Evolutionary conservation across 73 alveolate genomes (phyloP).

Genomic region (Paramecium biaurelia): DNA sequence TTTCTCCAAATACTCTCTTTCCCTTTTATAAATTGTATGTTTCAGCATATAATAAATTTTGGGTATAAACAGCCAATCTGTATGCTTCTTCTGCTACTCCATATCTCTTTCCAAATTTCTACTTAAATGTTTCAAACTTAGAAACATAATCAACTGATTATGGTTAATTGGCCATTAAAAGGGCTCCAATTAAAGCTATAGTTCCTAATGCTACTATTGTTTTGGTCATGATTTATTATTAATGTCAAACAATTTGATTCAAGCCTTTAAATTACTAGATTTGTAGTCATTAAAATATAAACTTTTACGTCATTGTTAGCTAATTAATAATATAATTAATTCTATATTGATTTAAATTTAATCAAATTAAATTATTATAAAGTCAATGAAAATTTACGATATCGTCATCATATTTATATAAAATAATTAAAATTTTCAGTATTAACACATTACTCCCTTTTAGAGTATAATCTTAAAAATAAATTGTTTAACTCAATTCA

Average conservation of each 20-base stretch:
- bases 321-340: not conserved
- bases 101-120: not conserved
- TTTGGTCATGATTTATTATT: not conserved
- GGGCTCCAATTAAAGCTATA: not conserved
- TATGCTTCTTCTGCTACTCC: not conserved
- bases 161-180: not conserved
- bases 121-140: not conserved
- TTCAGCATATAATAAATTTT: not conserved
- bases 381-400: not conserved
- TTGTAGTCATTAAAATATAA: not conserved
- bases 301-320: not conserved
- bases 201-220: not conserved
- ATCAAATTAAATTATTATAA: not conserved
- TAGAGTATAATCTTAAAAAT: not conserved
- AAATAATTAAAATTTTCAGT: not conserved
- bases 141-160: not conserved
- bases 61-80: not conserved
- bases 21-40: not conserved
- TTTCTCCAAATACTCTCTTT: slow-evolving; percentile 49
- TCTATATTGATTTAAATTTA: not conserved
- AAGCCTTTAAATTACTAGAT: not conserved
- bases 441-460: not conserved
- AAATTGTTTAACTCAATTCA: not conserved
- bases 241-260: not conserved
- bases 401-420: not conserved